These are phyloP conservation scores for Beauveria sp. DNA, from an alignment of 2,329 filamentous ascomycete species.

Conservation along the genomic window DNA sequence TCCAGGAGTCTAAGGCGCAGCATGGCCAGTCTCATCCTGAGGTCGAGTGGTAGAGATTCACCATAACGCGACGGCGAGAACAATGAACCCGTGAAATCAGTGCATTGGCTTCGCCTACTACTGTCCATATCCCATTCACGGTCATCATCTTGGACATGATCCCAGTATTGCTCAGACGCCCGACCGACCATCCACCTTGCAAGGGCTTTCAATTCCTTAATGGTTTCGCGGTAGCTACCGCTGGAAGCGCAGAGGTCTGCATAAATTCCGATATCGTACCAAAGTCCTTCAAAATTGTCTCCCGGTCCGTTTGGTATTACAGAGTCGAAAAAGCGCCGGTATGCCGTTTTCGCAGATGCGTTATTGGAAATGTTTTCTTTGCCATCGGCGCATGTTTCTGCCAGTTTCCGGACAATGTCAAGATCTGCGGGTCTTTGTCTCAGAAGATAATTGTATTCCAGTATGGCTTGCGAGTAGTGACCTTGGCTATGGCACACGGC, in stretches of 20 bases:
- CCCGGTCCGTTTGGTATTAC: constrained; percentile 25
- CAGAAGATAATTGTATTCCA: constrained; percentile 49
- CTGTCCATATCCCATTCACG: constrained; percentile 80
- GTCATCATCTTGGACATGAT: constrained; percentile 62
- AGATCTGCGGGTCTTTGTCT: constrained; percentile 46
- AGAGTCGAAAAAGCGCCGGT: constrained; percentile 38
- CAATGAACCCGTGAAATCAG: constrained; percentile 50
- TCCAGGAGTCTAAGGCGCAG: constrained; percentile 68
- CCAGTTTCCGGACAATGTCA: constrained; percentile 45
- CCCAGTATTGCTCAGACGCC: constrained; percentile 68
- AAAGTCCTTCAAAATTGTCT: constrained; percentile 41
- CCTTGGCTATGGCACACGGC: constrained; percentile 49
- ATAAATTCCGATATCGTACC: constrained; percentile 82
- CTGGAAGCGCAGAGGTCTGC: constrained; percentile 68
- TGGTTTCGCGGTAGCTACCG: constrained; percentile 55
- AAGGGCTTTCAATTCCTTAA: constrained; percentile 62
- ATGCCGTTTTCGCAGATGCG: constrained; percentile 38
- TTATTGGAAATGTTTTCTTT: constrained; percentile 34
- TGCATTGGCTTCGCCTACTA: constrained; percentile 54
- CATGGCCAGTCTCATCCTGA: constrained; percentile 75
- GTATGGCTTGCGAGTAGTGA: constrained; percentile 43
- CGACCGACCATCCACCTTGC: constrained; percentile 79
- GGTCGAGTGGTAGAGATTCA: constrained; percentile 65
- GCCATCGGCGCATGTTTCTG: constrained; percentile 48
- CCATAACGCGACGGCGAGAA: constrained; percentile 55